Conservation (phyloP, 106 monocot genomes). For the Triglochin maritima region DNA sequence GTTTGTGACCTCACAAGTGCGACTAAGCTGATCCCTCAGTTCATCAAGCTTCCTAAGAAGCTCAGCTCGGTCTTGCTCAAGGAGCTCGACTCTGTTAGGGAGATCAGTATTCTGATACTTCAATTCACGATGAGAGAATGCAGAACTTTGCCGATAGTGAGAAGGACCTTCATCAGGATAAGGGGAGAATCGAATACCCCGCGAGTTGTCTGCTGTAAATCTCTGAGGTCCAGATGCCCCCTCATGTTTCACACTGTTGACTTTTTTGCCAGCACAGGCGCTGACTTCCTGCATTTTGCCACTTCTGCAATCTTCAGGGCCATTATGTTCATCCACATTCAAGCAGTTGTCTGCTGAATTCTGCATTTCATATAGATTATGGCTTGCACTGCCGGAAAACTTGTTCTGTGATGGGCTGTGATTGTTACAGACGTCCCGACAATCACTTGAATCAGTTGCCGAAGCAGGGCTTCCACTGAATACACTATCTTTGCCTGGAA, state of each 20-base stretch:
- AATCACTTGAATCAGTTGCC: not conserved
- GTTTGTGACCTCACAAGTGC: slow-evolving; percentile 47
- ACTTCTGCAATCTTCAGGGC: slow-evolving; percentile 14
- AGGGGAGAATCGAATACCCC: slow-evolving; percentile 15
- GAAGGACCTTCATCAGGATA: slow-evolving; percentile 48
- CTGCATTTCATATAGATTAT: slow-evolving; percentile 4
- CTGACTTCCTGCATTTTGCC: slow-evolving; percentile 8
- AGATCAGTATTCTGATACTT: slow-evolving; percentile 16
- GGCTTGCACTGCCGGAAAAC: slow-evolving; percentile 6
- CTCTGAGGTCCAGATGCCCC: not conserved
- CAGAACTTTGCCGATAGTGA: slow-evolving; percentile 18
- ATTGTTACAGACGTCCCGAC: not conserved
- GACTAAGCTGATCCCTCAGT: slow-evolving; percentile 66
- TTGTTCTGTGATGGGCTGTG: not conserved
- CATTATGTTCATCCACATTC: slow-evolving; percentile 13
- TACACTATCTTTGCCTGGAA: slow-evolving; percentile 2
- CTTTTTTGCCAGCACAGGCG: slow-evolving; percentile 5
- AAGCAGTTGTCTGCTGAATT: not conserved
- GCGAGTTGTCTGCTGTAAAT: not conserved
- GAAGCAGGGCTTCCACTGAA: slow-evolving; percentile 4
- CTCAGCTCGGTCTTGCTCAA: slow-evolving; percentile 56
- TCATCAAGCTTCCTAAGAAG: slow-evolving; percentile 86
- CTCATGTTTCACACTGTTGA: slow-evolving; percentile 10
- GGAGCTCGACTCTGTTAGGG: slow-evolving; percentile 24
- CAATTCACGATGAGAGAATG: not conserved